Percentiles rank a stretch among this genome's conserved stretches.
Conservation (phyloP, 2,329 filamentous ascomycete species). For the Aphanocladium album region DNA sequence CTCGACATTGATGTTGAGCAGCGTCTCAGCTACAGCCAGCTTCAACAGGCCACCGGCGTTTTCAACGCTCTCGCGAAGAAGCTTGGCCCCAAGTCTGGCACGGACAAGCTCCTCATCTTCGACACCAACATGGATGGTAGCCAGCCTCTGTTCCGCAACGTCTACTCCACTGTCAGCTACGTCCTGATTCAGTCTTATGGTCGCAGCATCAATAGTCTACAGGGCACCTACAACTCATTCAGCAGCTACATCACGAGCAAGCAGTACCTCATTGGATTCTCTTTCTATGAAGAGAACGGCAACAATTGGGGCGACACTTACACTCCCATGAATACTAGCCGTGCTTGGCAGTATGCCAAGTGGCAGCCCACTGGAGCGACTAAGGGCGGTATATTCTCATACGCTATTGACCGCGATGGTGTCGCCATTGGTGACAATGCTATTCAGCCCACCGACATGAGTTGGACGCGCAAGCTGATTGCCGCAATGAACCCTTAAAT, state of each 20-base stretch:
- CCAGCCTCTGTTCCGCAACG: constrained; percentile 5
- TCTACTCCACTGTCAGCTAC: constrained; percentile 8
- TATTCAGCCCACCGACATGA: constrained; percentile 2
- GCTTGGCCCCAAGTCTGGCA: constrained; percentile 12
- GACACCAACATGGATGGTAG: constrained; percentile 11
- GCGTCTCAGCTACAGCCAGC: background rate
- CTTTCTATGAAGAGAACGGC: constrained; percentile 12
- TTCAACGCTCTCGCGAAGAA: constrained; percentile 10
- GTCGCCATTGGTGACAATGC: background rate
- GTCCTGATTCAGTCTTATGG: constrained; percentile 12
- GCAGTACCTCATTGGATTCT: constrained; percentile 12
- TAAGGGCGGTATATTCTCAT: constrained; percentile 13
- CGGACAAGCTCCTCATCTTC: constrained; percentile 9
- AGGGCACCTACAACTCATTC: constrained; percentile 4
- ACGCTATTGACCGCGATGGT: constrained; percentile 12
- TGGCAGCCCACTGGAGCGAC: constrained; percentile 9
- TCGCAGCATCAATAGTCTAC: constrained; percentile 4
- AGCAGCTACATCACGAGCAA: constrained; percentile 6
- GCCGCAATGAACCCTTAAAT: constrained; percentile 11
- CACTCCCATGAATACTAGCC: constrained; percentile 5
- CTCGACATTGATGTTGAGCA: constrained; percentile 12
- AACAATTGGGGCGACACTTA: constrained; percentile 6
- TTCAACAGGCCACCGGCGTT: constrained; percentile 8
- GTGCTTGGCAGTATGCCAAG: constrained; percentile 9
- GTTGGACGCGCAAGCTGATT: constrained; percentile 5